These are phyloP conservation scores for Glycyrrhiza uralensis DNA, from an alignment of 306 rosid genomes.

Conservation along the genomic window DNA sequence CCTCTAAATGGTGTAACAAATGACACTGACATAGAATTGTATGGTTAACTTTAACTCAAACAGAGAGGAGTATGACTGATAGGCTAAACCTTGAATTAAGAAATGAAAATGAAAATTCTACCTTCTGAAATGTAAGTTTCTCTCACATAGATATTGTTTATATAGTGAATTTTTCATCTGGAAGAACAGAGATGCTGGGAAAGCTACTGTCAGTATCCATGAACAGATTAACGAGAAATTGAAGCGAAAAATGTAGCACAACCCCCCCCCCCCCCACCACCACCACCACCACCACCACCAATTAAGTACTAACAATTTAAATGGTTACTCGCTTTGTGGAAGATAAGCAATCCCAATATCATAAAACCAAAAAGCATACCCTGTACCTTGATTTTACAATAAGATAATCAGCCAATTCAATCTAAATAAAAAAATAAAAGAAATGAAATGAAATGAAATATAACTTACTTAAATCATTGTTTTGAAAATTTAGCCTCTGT, in stretches of 20 bases:
- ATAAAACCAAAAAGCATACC: not conserved
- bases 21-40: not conserved
- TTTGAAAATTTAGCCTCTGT: not conserved
- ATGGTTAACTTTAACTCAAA: not conserved
- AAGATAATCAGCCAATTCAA: conserved; percentile 1
- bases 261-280: no score
- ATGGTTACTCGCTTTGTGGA: not conserved
- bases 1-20: conserved; percentile 11
- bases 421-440: not conserved
- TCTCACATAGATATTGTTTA: not conserved
- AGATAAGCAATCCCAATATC: not conserved
- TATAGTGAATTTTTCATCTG: not conserved
- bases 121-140: not conserved
- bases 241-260: not conserved
- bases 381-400: not conserved
- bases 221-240: not conserved
- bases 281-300: no score
- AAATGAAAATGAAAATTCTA: not conserved
- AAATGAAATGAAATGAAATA: not conserved
- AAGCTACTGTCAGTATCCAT: not conserved
- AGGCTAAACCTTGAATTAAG: not conserved
- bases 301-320: not conserved
- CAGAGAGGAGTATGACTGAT: not conserved
- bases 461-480: not conserved
- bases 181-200: not conserved